These are phyloP conservation scores for Actinomortierella wolfii DNA, from an alignment of 371 early-diverging fungal genomes.

Conservation along the genomic window DNA sequence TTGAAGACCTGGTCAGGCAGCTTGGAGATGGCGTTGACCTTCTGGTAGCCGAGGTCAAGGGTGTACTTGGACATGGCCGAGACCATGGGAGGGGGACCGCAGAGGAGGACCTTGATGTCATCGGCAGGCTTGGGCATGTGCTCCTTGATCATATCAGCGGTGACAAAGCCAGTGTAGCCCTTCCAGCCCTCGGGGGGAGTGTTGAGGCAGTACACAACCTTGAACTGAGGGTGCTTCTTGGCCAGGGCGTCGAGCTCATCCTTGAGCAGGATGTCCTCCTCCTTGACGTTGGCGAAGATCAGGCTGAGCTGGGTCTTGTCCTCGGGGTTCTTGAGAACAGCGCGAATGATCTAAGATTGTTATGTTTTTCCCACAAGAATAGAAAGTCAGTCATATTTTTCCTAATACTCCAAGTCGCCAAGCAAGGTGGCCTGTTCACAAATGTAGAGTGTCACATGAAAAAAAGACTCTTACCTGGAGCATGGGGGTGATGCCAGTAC, in stretches of 20 bases:
- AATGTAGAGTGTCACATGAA: neutral
- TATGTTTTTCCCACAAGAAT: neutral
- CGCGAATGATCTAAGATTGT: constrained; percentile 70
- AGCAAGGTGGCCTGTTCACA: no score
- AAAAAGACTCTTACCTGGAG: constrained; percentile 61
- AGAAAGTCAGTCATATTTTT: no score
- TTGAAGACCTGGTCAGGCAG: constrained; percentile 89
- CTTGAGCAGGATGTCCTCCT: constrained; percentile 88
- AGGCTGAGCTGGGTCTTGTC: constrained; percentile 85
- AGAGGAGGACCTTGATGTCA: constrained; percentile 88
- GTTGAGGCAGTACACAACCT: constrained; percentile 87
- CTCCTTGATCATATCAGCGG: constrained; percentile 78
- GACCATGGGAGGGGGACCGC: constrained; percentile 96
- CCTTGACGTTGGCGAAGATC: constrained; percentile 90
- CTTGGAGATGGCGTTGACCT: constrained; percentile 83
- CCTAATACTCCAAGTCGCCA: neutral
- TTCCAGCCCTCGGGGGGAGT: constrained; percentile 84
- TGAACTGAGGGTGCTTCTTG: constrained; percentile 78
- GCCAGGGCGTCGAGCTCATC: constrained; percentile 84
- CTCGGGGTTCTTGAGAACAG: constrained; percentile 80
- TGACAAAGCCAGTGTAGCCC: constrained; percentile 88
- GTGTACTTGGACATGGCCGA: constrained; percentile 80
- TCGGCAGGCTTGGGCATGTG: constrained; percentile 77
- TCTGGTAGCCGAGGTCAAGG: constrained; percentile 73
- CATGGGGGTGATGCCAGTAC: constrained; percentile 96